Base-by-base conservation (phyloP, 805 yeast species). In the Lachancea fermentati region DNA sequence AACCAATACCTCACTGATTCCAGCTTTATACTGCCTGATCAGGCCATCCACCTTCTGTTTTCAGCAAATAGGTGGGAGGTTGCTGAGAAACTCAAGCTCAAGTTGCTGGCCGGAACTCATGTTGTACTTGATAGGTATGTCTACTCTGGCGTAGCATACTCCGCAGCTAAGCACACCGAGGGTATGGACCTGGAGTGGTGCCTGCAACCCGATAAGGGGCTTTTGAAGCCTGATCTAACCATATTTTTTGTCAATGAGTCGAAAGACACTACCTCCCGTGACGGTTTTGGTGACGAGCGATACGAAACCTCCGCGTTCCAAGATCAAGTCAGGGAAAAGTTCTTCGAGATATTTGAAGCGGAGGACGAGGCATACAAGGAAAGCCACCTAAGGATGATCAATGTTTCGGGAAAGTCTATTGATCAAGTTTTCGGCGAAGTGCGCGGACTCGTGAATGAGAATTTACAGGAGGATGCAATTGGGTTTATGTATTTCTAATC, bases 61-160 rank as follows among this genome's bases (percentile, higher is more conserved):
- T 78, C 88, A 49, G 96, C 97, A 1, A 93, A 93, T 54, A 67
- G 99, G 47, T 93, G 99, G 99, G 99, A 93, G 58, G 52, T 77
- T 16, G 73, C 71, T 1, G 60, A 66, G 1, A 57, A 60, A 3
- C 77, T 93, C 4, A 55, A 63, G 8, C 41, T 55, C 1, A 55
- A 66, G 9, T 38, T 58, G 13, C 50, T 61, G 1, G 47, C 58
- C 0, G 96, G 96, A 1, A 57, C 55, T 9, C 69, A 71, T 38
- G 72, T 93, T 1, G 69, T 93, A 0, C 59, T 89, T 42, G 99
- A 93, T 58, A 68, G 99, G 48, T 93, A 91, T 54, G 82, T 85
- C 3, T 91, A 85, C 55, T 87, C 97, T 0, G 98, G 99, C 0
- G 76, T 88, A 3, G 96, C 96, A 4, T 93, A 91, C 57, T 81